Evolutionary conservation across 2,329 filamentous ascomycete genomes (phyloP).

Genomic region (Hymenoscyphus scutula): DNA sequence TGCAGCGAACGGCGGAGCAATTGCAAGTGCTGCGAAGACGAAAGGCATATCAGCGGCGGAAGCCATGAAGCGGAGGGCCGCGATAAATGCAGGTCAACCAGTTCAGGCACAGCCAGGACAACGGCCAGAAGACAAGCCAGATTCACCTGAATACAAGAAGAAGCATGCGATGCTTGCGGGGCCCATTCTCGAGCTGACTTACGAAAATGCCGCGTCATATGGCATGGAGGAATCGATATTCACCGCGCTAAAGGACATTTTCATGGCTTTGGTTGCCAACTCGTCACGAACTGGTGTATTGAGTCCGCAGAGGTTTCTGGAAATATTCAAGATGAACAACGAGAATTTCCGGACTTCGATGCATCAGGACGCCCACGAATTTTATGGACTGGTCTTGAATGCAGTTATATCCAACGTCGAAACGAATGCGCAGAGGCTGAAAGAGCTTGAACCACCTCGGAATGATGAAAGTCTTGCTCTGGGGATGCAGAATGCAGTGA

Average conservation of each 20-base stretch:
- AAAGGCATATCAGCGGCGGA: constrained; percentile 56
- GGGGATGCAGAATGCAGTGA: constrained; percentile 48
- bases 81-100: constrained; percentile 53
- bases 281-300: constrained; percentile 82
- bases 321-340: constrained; percentile 90
- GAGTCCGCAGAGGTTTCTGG: constrained; percentile 87
- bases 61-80: constrained; percentile 54
- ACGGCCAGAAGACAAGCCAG: constrained; percentile 86
- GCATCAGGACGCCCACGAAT: constrained; percentile 98
- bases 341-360: constrained; percentile 97
- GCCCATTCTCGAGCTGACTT: constrained; percentile 79
- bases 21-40: constrained; percentile 47
- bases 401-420: constrained; percentile 94
- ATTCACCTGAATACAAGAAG: constrained; percentile 97
- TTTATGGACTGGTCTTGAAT: constrained; percentile 91
- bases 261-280: constrained; percentile 82
- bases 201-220: constrained; percentile 76
- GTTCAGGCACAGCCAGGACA: constrained; percentile 47
- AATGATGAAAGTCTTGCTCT: constrained; percentile 47
- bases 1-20: constrained; percentile 43
- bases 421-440: constrained; percentile 69
- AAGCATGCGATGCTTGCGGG: constrained; percentile 88
- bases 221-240: constrained; percentile 95
- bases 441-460: constrained; percentile 46
- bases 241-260: constrained; percentile 93